Conservation (phyloP, 2,329 filamentous ascomycete species). For the Neofusicoccum parvum region DNA sequence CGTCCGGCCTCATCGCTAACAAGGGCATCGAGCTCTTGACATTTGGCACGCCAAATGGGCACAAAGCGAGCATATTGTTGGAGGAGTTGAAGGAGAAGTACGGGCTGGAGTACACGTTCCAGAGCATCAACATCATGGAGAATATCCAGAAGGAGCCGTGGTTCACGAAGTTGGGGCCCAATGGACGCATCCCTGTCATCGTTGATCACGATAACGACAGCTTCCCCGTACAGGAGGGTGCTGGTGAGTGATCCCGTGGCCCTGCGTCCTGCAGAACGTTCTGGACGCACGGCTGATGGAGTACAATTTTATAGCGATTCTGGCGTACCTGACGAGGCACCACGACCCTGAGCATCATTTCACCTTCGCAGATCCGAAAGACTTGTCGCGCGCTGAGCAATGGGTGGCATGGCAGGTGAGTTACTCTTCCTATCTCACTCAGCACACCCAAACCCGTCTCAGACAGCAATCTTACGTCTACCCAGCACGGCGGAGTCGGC, state of each 20-base stretch:
- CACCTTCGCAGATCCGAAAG: slow-evolving; percentile 50
- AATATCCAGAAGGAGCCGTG: slow-evolving; percentile 69
- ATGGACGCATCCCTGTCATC: slow-evolving; percentile 67
- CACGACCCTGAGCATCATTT: slow-evolving; percentile 52
- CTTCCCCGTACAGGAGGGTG: slow-evolving; percentile 55
- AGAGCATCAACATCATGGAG: slow-evolving; percentile 59
- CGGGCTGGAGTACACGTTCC: slow-evolving; percentile 61
- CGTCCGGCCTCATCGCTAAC: slow-evolving; percentile 58
- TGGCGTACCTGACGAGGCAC: slow-evolving; percentile 47
- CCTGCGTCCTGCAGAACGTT: background rate
- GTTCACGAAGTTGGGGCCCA: slow-evolving; percentile 65
- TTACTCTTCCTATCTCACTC: background rate
- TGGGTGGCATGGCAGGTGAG: slow-evolving; percentile 63
- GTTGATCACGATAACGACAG: slow-evolving; percentile 65
- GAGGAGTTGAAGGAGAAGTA: slow-evolving; percentile 70
- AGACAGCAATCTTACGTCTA: background rate
- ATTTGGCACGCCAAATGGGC: slow-evolving; percentile 51
- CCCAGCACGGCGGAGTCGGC: slow-evolving; percentile 26
- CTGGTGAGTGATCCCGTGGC: slow-evolving; percentile 26
- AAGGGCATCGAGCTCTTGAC: slow-evolving; percentile 68
- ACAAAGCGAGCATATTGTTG: slow-evolving; percentile 63
- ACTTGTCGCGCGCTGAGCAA: slow-evolving; percentile 54
- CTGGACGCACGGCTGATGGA: background rate
- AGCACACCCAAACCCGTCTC: background rate
- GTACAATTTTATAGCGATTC: slow-evolving; percentile 31